phyloP scores from a whole-genome alignment of 176 grass and related monocot genomes.

The Rhynchospora breviuscula region DNA sequence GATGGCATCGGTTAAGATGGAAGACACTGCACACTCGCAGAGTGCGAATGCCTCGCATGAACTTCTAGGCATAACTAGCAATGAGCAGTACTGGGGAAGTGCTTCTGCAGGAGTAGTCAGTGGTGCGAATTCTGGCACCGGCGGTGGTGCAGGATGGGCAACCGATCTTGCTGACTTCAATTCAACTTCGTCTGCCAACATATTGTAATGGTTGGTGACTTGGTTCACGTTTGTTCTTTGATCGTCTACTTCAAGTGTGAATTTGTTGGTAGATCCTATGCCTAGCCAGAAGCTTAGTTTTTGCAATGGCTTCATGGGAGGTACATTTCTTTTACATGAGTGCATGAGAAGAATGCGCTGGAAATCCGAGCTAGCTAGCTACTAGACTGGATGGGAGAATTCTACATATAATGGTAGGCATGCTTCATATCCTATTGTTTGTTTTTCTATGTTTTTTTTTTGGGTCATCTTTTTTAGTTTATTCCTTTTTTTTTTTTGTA shows the following conservation, averaged over 20 bases:
- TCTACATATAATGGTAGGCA: slow-evolving; percentile 26
- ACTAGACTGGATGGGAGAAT: background rate
- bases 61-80: slow-evolving; percentile 47
- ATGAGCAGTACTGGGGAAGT: slow-evolving; percentile 60
- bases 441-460: background rate
- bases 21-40: slow-evolving; percentile 41
- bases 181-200: slow-evolving; percentile 58
- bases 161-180: slow-evolving; percentile 59
- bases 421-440: slow-evolving; percentile 27
- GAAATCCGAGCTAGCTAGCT: background rate
- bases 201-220: slow-evolving; percentile 45
- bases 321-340: slow-evolving; percentile 27
- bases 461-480: background rate
- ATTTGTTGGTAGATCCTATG: slow-evolving; percentile 24
- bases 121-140: background rate
- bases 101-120: slow-evolving; percentile 8
- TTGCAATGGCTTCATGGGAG: slow-evolving; percentile 58
- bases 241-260: background rate
- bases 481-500: slow-evolving; percentile 4
- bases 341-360: slow-evolving; percentile 29
- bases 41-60: slow-evolving; percentile 42
- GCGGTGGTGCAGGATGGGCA: slow-evolving; percentile 30
- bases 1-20: slow-evolving; percentile 74
- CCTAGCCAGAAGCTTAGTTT: slow-evolving; percentile 67
- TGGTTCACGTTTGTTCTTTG: slow-evolving; percentile 10